Evolutionary conservation across 164 flowering plant species (phyloP).

Genomic region (Litsea cubeba): DNA sequence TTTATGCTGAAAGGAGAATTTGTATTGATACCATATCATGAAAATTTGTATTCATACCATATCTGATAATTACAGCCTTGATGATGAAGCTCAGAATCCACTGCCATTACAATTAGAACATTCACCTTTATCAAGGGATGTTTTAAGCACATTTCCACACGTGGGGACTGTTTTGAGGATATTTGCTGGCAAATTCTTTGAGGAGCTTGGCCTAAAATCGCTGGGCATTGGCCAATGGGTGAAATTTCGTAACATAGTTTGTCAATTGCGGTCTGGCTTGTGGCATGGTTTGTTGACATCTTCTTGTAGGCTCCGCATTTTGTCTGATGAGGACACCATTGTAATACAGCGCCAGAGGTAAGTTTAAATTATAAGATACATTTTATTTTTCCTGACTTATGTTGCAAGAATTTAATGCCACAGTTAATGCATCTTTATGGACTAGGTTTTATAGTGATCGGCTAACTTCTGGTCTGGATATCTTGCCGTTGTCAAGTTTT

Average conservation of each 20-base stretch:
- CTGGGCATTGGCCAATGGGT: constrained; percentile 57
- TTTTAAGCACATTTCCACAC: constrained; percentile 52
- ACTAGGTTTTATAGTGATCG: constrained; percentile 39
- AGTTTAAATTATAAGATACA: not conserved
- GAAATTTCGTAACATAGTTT: constrained; percentile 40
- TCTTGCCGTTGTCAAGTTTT: constrained; percentile 57
- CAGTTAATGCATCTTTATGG: not conserved
- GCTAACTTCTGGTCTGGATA: constrained; percentile 26
- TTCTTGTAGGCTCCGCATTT: constrained; percentile 42
- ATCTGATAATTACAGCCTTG: constrained; percentile 33
- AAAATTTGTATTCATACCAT: not conserved
- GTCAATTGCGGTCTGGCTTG: constrained; percentile 44
- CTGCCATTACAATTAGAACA: constrained; percentile 56
- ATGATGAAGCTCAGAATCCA: constrained; percentile 44
- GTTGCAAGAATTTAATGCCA: not conserved
- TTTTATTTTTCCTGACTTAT: not conserved
- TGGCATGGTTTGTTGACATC: constrained; percentile 54
- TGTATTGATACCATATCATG: constrained; percentile 5
- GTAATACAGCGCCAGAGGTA: constrained; percentile 43
- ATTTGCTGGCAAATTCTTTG: constrained; percentile 25
- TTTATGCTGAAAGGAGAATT: not conserved
- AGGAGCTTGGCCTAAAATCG: constrained; percentile 31
- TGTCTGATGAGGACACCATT: constrained; percentile 43
- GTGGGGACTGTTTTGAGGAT: constrained; percentile 76
- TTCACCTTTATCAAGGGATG: constrained; percentile 47